phyloP scores from a whole-genome alignment of 805 yeast species.

The Candida coquimbonensis region DNA sequence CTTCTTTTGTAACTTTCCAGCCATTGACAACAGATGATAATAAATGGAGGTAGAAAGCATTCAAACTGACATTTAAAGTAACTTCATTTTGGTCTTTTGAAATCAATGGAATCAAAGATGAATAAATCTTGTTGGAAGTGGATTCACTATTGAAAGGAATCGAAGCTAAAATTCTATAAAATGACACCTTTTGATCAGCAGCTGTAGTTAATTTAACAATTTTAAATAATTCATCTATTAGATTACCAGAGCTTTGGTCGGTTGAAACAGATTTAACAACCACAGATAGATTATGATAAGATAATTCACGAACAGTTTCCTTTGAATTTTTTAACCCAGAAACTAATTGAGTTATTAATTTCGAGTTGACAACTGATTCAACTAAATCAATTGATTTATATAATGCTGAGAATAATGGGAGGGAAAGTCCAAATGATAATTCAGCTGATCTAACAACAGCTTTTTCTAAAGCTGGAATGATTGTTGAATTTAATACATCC shows the following conservation, averaged over 20 bases:
- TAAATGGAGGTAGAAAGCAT: constrained; percentile 42
- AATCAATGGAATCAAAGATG: constrained; percentile 43
- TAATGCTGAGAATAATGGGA: constrained; percentile 36
- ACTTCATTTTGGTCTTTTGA: constrained; percentile 72
- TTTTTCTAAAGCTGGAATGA: constrained; percentile 64
- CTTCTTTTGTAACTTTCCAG: constrained; percentile 13
- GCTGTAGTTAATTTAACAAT: constrained; percentile 51
- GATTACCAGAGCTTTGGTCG: constrained; percentile 23
- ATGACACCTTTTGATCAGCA: constrained; percentile 57
- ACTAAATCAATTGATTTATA: constrained; percentile 35
- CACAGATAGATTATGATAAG: constrained; percentile 23
- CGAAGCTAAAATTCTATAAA: constrained; percentile 38
- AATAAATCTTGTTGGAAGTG: constrained; percentile 33
- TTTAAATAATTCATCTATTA: constrained; percentile 49
- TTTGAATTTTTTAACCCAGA: constrained; percentile 65
- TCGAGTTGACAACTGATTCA: constrained; percentile 33
- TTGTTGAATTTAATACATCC: constrained; percentile 28
- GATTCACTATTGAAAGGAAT: constrained; percentile 23
- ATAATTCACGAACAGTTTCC: constrained; percentile 43
- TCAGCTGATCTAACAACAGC: constrained; percentile 77
- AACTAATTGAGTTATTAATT: constrained; percentile 44
- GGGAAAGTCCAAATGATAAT: constrained; percentile 49
- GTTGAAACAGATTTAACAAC: constrained; percentile 28
- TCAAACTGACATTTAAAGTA: constrained; percentile 43
- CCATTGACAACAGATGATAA: constrained; percentile 23